phyloP scores from a whole-genome alignment of 108 stramenopile species.

The Skeletonema tropicum region DNA sequence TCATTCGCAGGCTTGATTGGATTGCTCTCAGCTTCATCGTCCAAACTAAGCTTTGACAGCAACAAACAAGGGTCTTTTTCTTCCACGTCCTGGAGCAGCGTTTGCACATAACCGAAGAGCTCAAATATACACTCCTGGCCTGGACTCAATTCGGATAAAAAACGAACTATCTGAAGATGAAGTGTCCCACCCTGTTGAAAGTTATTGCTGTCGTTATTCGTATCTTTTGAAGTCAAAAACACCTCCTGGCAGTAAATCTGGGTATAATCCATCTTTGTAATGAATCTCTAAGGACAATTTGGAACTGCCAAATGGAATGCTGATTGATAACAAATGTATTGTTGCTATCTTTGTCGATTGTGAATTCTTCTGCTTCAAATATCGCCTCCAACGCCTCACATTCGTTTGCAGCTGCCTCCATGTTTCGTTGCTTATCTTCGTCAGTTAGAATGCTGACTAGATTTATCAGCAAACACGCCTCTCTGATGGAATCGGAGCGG shows the following conservation, averaged over 20 bases:
- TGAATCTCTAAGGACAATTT: conserved; percentile 39
- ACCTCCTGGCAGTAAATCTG: conserved; percentile 42
- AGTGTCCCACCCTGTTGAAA: conserved; percentile 21
- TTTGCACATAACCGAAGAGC: conserved; percentile 60
- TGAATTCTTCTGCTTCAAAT: conserved; percentile 60
- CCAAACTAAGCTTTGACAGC: conserved; percentile 21
- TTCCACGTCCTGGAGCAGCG: conserved; percentile 43
- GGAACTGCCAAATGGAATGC: conserved; percentile 29
- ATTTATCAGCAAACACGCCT: conserved; percentile 24
- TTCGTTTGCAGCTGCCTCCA: conserved; percentile 62
- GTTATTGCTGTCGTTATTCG: neutral
- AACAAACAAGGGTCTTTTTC: conserved; percentile 25
- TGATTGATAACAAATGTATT: conserved; percentile 36
- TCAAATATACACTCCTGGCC: conserved; percentile 67
- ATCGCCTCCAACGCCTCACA: conserved; percentile 79
- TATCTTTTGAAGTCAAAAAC: conserved; percentile 28
- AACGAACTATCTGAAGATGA: conserved; percentile 37
- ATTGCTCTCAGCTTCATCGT: conserved; percentile 7
- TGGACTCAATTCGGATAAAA: conserved; percentile 31
- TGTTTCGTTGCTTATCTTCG: conserved; percentile 20
- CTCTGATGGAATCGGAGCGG: conserved; percentile 24
- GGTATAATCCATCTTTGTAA: conserved; percentile 45
- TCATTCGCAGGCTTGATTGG: neutral
- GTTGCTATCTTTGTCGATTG: conserved; percentile 15
- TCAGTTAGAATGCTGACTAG: conserved; percentile 16